A percentile compares a stretch with the other conserved stretches of the same genome.
phyloP scores from a whole-genome alignment of 129 eudicot genomes.

The Tagetes erecta region DNA sequence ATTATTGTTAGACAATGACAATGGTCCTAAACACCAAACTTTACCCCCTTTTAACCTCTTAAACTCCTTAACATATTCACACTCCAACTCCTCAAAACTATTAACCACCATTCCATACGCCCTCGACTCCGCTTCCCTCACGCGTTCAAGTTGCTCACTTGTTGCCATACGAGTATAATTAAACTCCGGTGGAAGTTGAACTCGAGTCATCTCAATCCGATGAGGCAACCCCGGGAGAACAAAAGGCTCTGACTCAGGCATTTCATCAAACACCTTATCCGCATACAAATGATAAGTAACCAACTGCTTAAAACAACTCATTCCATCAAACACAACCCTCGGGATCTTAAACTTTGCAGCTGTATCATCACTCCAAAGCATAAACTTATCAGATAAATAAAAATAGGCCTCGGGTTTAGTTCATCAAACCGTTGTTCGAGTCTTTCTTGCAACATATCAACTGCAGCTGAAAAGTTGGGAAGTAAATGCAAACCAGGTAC shows the following conservation, averaged over 20 bases:
- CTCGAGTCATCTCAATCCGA: slow-evolving; percentile 42
- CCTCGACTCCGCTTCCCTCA: slow-evolving; percentile 29
- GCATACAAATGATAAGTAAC: slow-evolving; percentile 37
- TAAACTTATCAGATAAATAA: slow-evolving; percentile 50
- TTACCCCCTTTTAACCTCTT: slow-evolving; percentile 40
- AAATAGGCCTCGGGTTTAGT: slow-evolving; percentile 41
- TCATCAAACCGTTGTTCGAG: slow-evolving; percentile 40
- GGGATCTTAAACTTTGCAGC: slow-evolving; percentile 49
- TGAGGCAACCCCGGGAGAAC: slow-evolving; percentile 61
- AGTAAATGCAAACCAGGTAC: slow-evolving; percentile 38
- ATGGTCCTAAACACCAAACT: slow-evolving; percentile 75
- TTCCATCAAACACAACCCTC: slow-evolving; percentile 55
- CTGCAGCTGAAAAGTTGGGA: slow-evolving; percentile 35
- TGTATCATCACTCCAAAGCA: slow-evolving; percentile 41
- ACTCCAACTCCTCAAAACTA: slow-evolving; percentile 64
- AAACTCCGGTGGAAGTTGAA: slow-evolving; percentile 43
- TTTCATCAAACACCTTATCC: slow-evolving; percentile 16
- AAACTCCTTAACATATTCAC: slow-evolving; percentile 45
- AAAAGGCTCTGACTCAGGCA: slow-evolving; percentile 35
- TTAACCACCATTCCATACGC: slow-evolving; percentile 52
- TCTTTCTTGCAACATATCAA: slow-evolving; percentile 34
- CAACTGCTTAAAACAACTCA: slow-evolving; percentile 54
- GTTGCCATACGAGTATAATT: slow-evolving; percentile 14
- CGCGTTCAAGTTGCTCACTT: slow-evolving; percentile 24
- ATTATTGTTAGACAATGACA: slow-evolving; percentile 45